These are phyloP conservation scores for Cutaneotrichosporon dermatis DNA, from an alignment of 1,284 basidiomycete genomes.

Conservation along the genomic window DNA sequence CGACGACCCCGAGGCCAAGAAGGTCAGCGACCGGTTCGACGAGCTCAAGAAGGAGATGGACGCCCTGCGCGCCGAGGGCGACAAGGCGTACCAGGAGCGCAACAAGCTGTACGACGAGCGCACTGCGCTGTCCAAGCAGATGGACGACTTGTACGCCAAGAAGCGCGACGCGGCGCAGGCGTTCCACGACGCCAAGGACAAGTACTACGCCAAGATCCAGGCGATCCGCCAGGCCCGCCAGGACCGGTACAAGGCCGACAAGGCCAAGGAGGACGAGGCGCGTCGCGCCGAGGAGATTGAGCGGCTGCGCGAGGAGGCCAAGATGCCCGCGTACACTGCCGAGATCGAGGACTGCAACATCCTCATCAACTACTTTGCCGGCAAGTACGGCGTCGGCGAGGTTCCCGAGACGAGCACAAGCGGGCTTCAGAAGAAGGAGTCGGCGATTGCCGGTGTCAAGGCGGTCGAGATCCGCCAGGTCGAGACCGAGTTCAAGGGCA, in stretches of 20 bases:
- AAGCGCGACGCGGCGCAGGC: slow-evolving; percentile 70
- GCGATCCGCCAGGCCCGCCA: slow-evolving; percentile 73
- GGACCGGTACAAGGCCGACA: slow-evolving; percentile 73
- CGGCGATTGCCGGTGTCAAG: slow-evolving; percentile 64
- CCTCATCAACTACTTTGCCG: slow-evolving; percentile 77
- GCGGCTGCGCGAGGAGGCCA: slow-evolving; percentile 84
- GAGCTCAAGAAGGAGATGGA: slow-evolving; percentile 82
- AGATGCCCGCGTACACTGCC: slow-evolving; percentile 80
- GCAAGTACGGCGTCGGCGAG: slow-evolving; percentile 57
- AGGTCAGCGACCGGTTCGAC: slow-evolving; percentile 75
- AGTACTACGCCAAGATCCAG: slow-evolving; percentile 70
- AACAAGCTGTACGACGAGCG: slow-evolving; percentile 85
- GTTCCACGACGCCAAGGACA: slow-evolving; percentile 77
- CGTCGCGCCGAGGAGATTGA: slow-evolving; percentile 78
- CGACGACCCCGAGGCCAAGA: slow-evolving; percentile 86
- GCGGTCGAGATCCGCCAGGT: slow-evolving; percentile 82
- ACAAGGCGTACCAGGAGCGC: slow-evolving; percentile 77
- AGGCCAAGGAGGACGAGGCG: slow-evolving; percentile 73
- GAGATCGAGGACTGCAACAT: slow-evolving; percentile 87
- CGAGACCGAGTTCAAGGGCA: slow-evolving; percentile 64
- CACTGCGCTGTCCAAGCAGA: slow-evolving; percentile 63
- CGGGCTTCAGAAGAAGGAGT: slow-evolving; percentile 21
- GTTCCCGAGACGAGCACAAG: slow-evolving; percentile 41
- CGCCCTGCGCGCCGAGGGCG: slow-evolving; percentile 75
- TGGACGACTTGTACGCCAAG: slow-evolving; percentile 69